Percentiles rank a stretch among this genome's conserved stretches.
phyloP scores from a whole-genome alignment of 257 asterid species.

The Solanum sitiens region DNA sequence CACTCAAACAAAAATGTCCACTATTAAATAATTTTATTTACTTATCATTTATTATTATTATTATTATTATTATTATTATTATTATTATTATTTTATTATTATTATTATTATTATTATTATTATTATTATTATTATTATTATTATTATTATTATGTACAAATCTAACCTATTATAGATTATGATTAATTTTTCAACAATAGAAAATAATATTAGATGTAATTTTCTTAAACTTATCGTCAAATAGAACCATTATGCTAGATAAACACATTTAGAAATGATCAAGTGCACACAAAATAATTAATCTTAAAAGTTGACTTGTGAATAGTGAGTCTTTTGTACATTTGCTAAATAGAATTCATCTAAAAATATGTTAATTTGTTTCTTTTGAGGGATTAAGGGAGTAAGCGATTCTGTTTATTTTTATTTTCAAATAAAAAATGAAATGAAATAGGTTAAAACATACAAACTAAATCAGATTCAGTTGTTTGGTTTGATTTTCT shows the following conservation, averaged over 20 bases:
- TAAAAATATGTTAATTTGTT: neutral
- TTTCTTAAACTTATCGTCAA: neutral
- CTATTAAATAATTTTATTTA: too few species aligned
- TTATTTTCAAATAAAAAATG: neutral
- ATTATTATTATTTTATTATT: too few species aligned
- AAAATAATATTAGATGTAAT: neutral
- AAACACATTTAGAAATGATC: neutral
- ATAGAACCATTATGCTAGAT: neutral
- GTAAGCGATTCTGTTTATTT: neutral
- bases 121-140: too few species aligned
- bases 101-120: too few species aligned
- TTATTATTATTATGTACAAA: too few species aligned
- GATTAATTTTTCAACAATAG: neutral
- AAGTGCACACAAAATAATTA: neutral
- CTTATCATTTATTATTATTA: too few species aligned
- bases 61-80: too few species aligned
- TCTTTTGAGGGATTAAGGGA: neutral
- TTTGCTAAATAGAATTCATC: neutral
- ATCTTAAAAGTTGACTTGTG: neutral
- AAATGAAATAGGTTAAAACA: neutral
- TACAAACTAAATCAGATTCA: neutral
- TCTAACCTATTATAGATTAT: neutral
- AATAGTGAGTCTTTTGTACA: neutral
- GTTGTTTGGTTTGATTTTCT: neutral
- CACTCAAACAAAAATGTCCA: too few species aligned